Percentiles rank a stretch among this genome's conserved stretches.
Evolutionary conservation across 345 rosid species (phyloP).

Genomic region (Cardamine chenopodiifolia): DNA sequence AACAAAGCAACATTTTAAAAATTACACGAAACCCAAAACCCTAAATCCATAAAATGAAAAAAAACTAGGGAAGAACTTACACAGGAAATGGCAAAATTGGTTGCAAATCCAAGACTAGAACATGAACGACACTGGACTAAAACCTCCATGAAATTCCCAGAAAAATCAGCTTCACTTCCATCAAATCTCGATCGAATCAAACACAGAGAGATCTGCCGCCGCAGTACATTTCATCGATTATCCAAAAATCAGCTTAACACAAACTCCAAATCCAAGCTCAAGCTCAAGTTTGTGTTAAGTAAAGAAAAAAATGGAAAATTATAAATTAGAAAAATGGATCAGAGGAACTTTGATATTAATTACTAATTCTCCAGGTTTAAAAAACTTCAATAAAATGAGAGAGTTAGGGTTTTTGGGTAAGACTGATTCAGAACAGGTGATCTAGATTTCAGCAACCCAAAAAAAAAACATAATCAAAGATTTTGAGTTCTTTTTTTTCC

Average conservation of each 20-base stretch:
- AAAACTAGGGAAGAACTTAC: slow-evolving; percentile 42
- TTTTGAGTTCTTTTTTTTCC: slow-evolving; percentile 2
- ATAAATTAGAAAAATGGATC: slow-evolving; percentile 10
- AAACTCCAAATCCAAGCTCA: slow-evolving; percentile 16
- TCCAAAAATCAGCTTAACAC: neutral
- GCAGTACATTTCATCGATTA: slow-evolving; percentile 47
- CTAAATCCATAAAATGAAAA: slow-evolving; percentile 31
- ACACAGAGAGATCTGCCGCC: slow-evolving; percentile 40
- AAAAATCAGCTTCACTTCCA: slow-evolving; percentile 53
- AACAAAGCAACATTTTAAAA: slow-evolving; percentile 14
- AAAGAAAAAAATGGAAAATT: neutral
- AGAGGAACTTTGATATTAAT: neutral
- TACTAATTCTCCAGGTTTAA: neutral
- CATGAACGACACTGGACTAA: slow-evolving; percentile 44
- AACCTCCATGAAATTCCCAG: slow-evolving; percentile 74
- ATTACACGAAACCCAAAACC: slow-evolving; percentile 20
- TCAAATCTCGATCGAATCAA: slow-evolving; percentile 52
- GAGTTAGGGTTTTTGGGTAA: slow-evolving; percentile 38
- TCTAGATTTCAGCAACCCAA: slow-evolving; percentile 40
- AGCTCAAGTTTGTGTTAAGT: neutral
- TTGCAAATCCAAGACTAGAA: slow-evolving; percentile 50
- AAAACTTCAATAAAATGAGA: too few relatives aligned
- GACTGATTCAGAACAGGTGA: slow-evolving; percentile 49
- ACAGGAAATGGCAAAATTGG: slow-evolving; percentile 47
- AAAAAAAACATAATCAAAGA: neutral